Percentiles rank a stretch among this genome's conserved stretches.
These are phyloP conservation scores for Neurospora sp. DNA, from an alignment of 495 filamentous ascomycete genomes.

Conservation along the genomic window DNA sequence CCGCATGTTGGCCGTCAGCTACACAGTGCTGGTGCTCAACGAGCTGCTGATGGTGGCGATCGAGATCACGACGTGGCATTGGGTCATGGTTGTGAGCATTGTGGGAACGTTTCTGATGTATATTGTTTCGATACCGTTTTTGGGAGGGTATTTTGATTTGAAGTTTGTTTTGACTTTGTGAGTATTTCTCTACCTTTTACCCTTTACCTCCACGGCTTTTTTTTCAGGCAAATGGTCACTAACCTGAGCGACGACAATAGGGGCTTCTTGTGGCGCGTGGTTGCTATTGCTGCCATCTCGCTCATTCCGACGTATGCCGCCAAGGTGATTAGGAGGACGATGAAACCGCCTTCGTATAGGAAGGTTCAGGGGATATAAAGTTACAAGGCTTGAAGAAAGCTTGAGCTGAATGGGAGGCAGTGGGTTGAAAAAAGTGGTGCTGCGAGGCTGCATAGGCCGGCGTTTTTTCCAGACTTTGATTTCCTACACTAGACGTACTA, in stretches of 20 bases:
- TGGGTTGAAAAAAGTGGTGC: conserved; percentile 3
- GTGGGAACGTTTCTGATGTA: conserved; percentile 73
- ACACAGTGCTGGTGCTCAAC: conserved; percentile 86
- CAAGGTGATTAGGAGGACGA: conserved; percentile 71
- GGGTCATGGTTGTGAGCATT: conserved; percentile 77
- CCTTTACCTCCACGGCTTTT: no score
- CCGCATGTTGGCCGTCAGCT: conserved; percentile 81
- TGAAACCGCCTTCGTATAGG: conserved; percentile 88
- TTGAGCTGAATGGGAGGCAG: background rate
- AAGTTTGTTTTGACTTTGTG: conserved; percentile 60
- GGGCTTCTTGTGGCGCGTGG: conserved; percentile 83
- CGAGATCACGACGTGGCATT: conserved; percentile 95
- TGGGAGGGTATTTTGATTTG: conserved; percentile 86
- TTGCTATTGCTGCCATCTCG: conserved; percentile 65
- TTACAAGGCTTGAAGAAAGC: background rate
- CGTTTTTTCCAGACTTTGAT: background rate
- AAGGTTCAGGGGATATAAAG: conserved; percentile 68
- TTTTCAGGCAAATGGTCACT: background rate
- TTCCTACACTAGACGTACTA: background rate
- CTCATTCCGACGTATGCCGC: conserved; percentile 78
- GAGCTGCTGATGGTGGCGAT: conserved; percentile 95
- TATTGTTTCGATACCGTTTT: conserved; percentile 73
- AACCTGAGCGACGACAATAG: conserved; percentile 22
- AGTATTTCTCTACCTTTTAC: conserved; percentile 13
- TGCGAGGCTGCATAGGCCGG: background rate